phyloP scores from a whole-genome alignment of 352 stramenopile genomes.

The Globisporangium sylvaticum region DNA sequence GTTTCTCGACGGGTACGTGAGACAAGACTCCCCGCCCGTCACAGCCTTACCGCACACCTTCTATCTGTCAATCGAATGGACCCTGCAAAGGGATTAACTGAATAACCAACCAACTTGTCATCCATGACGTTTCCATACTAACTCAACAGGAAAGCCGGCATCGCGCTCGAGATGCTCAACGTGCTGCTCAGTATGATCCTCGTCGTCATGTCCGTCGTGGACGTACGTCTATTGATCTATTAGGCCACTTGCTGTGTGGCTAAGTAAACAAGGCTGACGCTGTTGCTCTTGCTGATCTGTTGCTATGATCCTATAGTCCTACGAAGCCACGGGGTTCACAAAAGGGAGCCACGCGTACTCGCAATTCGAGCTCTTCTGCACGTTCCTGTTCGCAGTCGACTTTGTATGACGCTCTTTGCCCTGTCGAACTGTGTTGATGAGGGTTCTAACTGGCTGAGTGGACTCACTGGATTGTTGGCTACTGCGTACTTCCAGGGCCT shows the following conservation, averaged over 20 bases:
- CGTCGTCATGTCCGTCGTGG: slow-evolving; percentile 35
- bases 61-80: background rate
- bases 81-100: background rate
- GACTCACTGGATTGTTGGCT: background rate
- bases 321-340: slow-evolving; percentile 17
- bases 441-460: background rate
- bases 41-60: background rate
- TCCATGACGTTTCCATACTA: background rate
- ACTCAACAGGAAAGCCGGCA: slow-evolving; percentile 20
- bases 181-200: slow-evolving; percentile 44
- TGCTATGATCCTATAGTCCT: slow-evolving; percentile 23
- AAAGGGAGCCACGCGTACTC: slow-evolving; percentile 5
- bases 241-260: background rate
- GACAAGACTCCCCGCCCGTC: background rate
- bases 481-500: slow-evolving; percentile 19
- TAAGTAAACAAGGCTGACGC: too few relatives aligned
- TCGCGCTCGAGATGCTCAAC: slow-evolving; percentile 39
- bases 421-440: background rate
- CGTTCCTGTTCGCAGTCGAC: slow-evolving; percentile 41
- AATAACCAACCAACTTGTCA: background rate
- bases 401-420: slow-evolving; percentile 29
- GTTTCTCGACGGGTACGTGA: slow-evolving; percentile 39
- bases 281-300: too few relatives aligned
- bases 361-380: slow-evolving; percentile 36
- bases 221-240: slow-evolving; percentile 15